Conservation (phyloP, 169 alveolate genomes). For the Blepharisma undulans region DNA sequence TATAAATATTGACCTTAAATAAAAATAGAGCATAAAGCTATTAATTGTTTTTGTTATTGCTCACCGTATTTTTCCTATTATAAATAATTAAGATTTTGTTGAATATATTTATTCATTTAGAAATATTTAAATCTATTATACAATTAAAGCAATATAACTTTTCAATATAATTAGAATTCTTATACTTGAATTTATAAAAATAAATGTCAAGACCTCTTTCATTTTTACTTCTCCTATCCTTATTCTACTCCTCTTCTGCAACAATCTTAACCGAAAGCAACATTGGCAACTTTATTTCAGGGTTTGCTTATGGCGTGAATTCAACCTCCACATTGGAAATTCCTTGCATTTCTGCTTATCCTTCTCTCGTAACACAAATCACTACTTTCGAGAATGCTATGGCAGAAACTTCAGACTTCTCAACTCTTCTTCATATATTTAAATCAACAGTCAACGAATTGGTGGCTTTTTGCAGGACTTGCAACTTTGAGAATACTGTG, state of each 20-base stretch:
- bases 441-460: background rate
- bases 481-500: background rate
- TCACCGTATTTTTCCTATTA: too few species aligned
- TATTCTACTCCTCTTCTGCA: background rate
- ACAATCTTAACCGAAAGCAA: background rate
- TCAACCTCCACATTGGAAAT: background rate
- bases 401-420: background rate
- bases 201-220: background rate
- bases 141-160: background rate
- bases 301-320: background rate
- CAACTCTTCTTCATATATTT: background rate
- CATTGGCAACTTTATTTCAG: background rate
- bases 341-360: background rate
- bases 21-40: too few species aligned
- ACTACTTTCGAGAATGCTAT: background rate
- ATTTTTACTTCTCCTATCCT: background rate
- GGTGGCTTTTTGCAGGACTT: background rate
- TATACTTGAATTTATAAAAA: background rate
- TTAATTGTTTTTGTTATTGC: too few species aligned
- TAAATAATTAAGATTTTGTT: too few species aligned
- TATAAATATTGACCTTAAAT: too few species aligned
- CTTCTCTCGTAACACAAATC: background rate
- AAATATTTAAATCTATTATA: too few species aligned
- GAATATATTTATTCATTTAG: too few species aligned
- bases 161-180: background rate